Percentiles rank a stretch among this genome's conserved stretches.
These are phyloP conservation scores for Russula foetens DNA, from an alignment of 768 basidiomycete genomes.

Conservation along the genomic window DNA sequence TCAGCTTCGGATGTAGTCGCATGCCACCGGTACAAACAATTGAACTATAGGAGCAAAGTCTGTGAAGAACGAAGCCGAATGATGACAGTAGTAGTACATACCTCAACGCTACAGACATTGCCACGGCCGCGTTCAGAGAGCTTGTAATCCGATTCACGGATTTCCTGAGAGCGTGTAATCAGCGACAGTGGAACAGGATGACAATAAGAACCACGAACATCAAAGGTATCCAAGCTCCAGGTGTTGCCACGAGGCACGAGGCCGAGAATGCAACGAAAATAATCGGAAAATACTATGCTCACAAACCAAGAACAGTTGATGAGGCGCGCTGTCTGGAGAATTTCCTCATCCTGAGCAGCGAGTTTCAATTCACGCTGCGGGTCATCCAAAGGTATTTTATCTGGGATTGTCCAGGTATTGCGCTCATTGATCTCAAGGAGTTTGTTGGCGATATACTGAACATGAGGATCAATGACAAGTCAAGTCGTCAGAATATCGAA, in stretches of 20 bases:
- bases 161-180: slow-evolving; percentile 39
- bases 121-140: slow-evolving; percentile 74
- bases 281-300: slow-evolving; percentile 72
- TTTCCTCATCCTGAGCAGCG: slow-evolving; percentile 35
- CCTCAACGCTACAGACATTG: slow-evolving; percentile 78
- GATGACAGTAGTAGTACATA: slow-evolving; percentile 20
- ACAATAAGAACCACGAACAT: slow-evolving; percentile 31
- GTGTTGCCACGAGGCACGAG: slow-evolving; percentile 63
- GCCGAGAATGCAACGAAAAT: slow-evolving; percentile 73
- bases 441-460: slow-evolving; percentile 73
- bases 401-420: slow-evolving; percentile 50
- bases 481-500: too few relatives aligned
- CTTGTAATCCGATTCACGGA: slow-evolving; percentile 51
- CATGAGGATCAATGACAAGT: neutral
- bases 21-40: slow-evolving; percentile 82
- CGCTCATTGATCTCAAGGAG: slow-evolving; percentile 78
- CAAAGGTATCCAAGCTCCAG: slow-evolving; percentile 74
- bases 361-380: slow-evolving; percentile 28
- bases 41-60: slow-evolving; percentile 44
- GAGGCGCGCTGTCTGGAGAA: slow-evolving; percentile 75
- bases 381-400: slow-evolving; percentile 29
- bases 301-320: slow-evolving; percentile 80
- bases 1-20: slow-evolving; percentile 68
- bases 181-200: neutral
- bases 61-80: neutral